Evolutionary conservation across 768 basidiomycete species (phyloP).

Genomic region (Rubroboletus pulcherrimus): DNA sequence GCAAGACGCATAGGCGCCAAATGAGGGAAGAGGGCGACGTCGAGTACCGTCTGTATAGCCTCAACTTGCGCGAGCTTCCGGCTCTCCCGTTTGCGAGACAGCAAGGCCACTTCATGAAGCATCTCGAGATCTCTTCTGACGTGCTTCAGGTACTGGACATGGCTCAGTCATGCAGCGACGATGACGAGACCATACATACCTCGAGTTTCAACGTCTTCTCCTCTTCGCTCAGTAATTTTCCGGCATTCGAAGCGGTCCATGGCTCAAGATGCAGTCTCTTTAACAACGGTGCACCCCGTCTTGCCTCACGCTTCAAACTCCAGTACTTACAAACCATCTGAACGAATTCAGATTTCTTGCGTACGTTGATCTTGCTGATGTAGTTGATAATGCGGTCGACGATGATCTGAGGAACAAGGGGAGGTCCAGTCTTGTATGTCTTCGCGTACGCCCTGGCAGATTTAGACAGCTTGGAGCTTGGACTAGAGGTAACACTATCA

Average conservation of each 20-base stretch:
- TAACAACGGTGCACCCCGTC: conserved; percentile 88
- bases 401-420: conserved; percentile 83
- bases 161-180: not conserved
- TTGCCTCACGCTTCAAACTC: conserved; percentile 93
- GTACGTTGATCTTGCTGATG: conserved; percentile 59
- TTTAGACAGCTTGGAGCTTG: conserved; percentile 55
- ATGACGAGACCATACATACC: conserved; percentile 40
- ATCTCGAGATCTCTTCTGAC: conserved; percentile 75
- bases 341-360: conserved; percentile 77
- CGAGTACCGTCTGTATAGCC: conserved; percentile 62
- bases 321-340: conserved; percentile 84
- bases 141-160: conserved; percentile 48
- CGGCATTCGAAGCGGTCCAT: conserved; percentile 80
- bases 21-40: conserved; percentile 62
- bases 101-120: conserved; percentile 61
- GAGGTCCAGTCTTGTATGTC: conserved; percentile 88
- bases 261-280: conserved; percentile 95
- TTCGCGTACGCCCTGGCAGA: conserved; percentile 89
- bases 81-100: conserved; percentile 74
- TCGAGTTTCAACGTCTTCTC: conserved; percentile 81
- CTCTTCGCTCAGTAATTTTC: conserved; percentile 68
- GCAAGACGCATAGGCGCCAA: conserved; percentile 55
- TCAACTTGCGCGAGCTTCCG: conserved; percentile 71
- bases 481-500: conserved; percentile 37
- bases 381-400: conserved; percentile 78